Evolutionary conservation across 176 grass and related monocot species (phyloP), one percentile per base, ranked within the genome.

Genomic region (Neostapfia colusana): DNA sequence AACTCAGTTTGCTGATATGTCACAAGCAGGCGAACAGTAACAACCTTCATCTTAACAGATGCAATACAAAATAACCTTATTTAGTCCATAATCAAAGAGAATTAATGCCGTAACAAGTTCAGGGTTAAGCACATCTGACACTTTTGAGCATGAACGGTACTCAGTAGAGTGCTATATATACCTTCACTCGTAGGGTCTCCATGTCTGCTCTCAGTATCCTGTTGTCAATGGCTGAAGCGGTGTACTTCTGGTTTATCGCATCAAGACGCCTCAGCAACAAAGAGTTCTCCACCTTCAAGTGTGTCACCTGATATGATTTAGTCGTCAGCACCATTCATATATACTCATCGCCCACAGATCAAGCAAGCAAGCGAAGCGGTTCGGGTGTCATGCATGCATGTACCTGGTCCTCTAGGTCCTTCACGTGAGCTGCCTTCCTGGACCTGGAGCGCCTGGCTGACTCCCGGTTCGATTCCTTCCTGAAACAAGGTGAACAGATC

Each of bases 401-500:
- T 4, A 93, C 90, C 83, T 97, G 88, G 26, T 84, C 80, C 70
- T 97, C 90, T 42, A 97, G 66, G 0, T 91, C 93, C 79, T 81
- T 90, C 26, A 87, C 25, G 85, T 90, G 90, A 88, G 85, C 90
- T 72, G 91, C 90, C 63, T 91, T 97, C 87, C 90, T 97, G 9
- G 62, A 85, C 82, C 93, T 97, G 63, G 90, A 93, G 39, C 88
- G 88, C 74, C 88, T 86, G 5, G 93, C 93, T 3, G 93, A 97
- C 76, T 97, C 90, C 42, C 90, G 65, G 51, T 97, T 97, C 15
- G 93, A 97, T 77, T 88, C 67, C 83, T 93, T 97, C 61, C 93
- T 93, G 25, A 67, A 81, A 74, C 45, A 1, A 20, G 8, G n/a
- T 42, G 17, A 78, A 79, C 0, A 27, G 55, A 58, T n/a, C 18